Evolutionary conservation across 352 stramenopile genomes (phyloP), one percentile per base, ranked within the genome.

Genomic region (Phytophthora parvispora): DNA sequence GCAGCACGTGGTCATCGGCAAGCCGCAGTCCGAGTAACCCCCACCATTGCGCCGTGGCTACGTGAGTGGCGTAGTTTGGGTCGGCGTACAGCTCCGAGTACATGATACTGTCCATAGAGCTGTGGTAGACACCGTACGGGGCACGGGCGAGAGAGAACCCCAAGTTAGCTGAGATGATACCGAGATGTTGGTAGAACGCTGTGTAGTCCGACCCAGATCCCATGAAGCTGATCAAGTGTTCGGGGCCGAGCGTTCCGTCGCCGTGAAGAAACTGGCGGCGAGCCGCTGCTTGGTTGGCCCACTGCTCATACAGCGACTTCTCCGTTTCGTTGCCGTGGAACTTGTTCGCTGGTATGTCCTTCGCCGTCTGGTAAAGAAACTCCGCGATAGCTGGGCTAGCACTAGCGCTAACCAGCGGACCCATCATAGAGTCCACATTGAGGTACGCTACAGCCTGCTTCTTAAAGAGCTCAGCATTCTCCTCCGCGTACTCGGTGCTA

Each of bases 361-460:
- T 78, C 20, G 89, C 74, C 0, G 90, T 86, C 7, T 91, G 63
- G 31, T 83, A 56, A 9, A 95, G 74, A 36, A 94, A 77, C 12
- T 79, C 57, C 10, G 83, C 78, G 55, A 97, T 84, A 18, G 89
- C 87, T n/a, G 89, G 90, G 28, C 81, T 93, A 13, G 77, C 77
- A 18, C 68, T 75, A 6, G 86, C 88, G 6, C 75, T 67, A 13
- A 97, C 76, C n/a, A 77, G 53, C 20, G 81, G 64, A 13, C 91
- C 92, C 12, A 81, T 81, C n/a, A 94, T 83, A 13, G 71, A 80
- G 57, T 97, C 92, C 2, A 96, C 88, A 68, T 98, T 98, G 45
- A 98, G 74, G 55, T 97, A 98, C 3, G 81, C 84, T 0, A 92
- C 77, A 0, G 86, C 84, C 10, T 94, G 71, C 61, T 82, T 59